A percentile compares a stretch with the other conserved stretches of the same genome.
phyloP scores from a whole-genome alignment of 2,329 filamentous ascomycete genomes.

The Phoma herbarum region DNA sequence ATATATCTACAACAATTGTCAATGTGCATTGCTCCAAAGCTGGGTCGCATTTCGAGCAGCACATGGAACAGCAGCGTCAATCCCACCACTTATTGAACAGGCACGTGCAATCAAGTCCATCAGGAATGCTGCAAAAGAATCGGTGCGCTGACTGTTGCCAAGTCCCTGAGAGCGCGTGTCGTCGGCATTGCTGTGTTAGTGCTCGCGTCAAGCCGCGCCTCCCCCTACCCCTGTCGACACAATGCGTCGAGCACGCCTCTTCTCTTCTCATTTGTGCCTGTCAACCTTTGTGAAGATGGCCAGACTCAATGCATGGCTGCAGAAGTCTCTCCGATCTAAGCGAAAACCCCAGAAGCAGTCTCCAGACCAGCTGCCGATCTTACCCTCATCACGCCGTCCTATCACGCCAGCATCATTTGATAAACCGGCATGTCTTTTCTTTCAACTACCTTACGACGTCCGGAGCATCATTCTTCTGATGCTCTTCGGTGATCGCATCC shows the following conservation, averaged over 20 bases:
- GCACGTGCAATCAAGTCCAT: too few relatives aligned
- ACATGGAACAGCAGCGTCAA: too few relatives aligned
- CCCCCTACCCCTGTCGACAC: background rate
- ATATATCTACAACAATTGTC: too few relatives aligned
- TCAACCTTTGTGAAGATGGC: background rate
- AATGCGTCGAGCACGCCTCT: background rate
- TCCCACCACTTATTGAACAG: too few relatives aligned
- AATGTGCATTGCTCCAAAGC: too few relatives aligned
- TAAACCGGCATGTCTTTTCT: background rate
- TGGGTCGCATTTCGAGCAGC: too few relatives aligned
- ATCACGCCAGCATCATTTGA: background rate
- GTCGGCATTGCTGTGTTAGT: too few relatives aligned
- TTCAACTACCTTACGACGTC: background rate
- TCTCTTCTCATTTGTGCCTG: background rate
- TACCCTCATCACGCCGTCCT: background rate
- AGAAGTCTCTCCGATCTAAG: background rate
- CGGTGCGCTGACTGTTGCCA: too few relatives aligned
- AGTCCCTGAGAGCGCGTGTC: too few relatives aligned
- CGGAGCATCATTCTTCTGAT: background rate
- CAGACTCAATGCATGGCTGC: background rate
- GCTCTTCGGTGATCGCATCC: background rate
- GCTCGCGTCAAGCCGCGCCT: background rate
- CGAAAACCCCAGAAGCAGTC: background rate
- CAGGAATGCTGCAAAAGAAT: too few relatives aligned
- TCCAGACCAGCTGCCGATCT: background rate